Percentiles rank a stretch among this genome's conserved stretches.
Evolutionary conservation across 2,329 filamentous ascomycete genomes (phyloP).

Genomic region (Passalora sequoiae): DNA sequence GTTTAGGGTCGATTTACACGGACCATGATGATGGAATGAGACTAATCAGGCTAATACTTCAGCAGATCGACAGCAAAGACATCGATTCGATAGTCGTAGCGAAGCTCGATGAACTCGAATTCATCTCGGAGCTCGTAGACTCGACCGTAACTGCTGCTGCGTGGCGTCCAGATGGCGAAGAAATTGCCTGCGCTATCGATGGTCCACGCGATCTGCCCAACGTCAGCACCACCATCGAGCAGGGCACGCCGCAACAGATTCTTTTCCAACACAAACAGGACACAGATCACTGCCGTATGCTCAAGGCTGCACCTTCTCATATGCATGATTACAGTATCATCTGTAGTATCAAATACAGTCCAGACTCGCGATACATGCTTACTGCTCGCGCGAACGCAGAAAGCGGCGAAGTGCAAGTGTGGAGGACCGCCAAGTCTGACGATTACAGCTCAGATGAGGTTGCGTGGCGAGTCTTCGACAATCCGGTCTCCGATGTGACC

Average conservation of each 20-base stretch:
- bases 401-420: constrained; percentile 31
- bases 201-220: constrained; percentile 13
- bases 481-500: constrained; percentile 40
- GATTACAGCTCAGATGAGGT: constrained; percentile 23
- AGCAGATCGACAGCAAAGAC: background rate
- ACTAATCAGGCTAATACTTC: too few species aligned
- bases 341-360: constrained; percentile 29
- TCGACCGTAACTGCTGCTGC: constrained; percentile 30
- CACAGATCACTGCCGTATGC: background rate
- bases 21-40: too few species aligned
- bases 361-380: constrained; percentile 28
- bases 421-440: constrained; percentile 18
- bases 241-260: constrained; percentile 22
- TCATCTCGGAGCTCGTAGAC: constrained; percentile 9
- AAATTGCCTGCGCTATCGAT: constrained; percentile 30
- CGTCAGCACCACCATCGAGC: constrained; percentile 22
- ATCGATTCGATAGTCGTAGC: too few species aligned
- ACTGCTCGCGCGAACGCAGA: constrained; percentile 28
- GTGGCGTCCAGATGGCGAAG: constrained; percentile 34
- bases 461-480: constrained; percentile 39
- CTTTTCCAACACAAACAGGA: constrained; percentile 23
- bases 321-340: constrained; percentile 29
- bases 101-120: background rate
- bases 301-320: background rate
- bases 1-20: too few species aligned